Evolutionary conservation across 2,329 filamentous ascomycete genomes (phyloP).

Genomic region (Chrysoporthe cubensis): DNA sequence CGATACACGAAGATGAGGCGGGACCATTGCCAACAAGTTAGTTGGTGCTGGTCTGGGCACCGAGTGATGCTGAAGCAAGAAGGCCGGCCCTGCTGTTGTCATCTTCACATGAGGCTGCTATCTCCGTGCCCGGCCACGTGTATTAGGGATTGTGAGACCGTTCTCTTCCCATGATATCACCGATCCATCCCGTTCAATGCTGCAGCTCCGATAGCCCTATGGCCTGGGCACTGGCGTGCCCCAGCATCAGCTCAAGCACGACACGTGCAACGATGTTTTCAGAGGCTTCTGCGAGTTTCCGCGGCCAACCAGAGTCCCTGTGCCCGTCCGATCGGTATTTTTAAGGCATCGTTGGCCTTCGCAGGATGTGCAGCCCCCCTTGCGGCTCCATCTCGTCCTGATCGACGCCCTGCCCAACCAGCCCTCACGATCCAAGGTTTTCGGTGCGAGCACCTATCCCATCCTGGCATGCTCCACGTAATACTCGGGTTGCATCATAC

Average conservation of each 20-base stretch:
- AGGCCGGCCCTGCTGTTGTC: not conserved
- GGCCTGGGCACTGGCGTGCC: not conserved
- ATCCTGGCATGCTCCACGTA: not conserved
- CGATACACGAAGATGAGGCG: not conserved
- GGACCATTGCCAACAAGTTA: not conserved
- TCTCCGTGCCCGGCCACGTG: constrained; percentile 1
- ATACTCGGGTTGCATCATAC: not conserved
- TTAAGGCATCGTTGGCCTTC: not conserved
- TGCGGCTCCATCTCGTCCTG: not conserved
- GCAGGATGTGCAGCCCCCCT: constrained; percentile 4
- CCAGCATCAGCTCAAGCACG: not conserved
- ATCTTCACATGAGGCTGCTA: not conserved
- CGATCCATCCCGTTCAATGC: not conserved
- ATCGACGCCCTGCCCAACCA: not conserved
- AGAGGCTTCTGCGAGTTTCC: not conserved
- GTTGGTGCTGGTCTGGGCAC: not conserved
- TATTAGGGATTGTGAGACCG: not conserved
- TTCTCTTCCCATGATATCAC: not conserved
- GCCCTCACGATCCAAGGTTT: not conserved
- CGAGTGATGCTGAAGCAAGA: not conserved
- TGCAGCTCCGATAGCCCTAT: not conserved
- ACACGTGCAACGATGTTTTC: not conserved
- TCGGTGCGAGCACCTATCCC: not conserved
- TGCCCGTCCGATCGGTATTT: not conserved
- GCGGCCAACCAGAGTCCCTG: not conserved